phyloP scores from a whole-genome alignment of 1,139 yeast genomes.

The Debaryomyces subglobosus region DNA sequence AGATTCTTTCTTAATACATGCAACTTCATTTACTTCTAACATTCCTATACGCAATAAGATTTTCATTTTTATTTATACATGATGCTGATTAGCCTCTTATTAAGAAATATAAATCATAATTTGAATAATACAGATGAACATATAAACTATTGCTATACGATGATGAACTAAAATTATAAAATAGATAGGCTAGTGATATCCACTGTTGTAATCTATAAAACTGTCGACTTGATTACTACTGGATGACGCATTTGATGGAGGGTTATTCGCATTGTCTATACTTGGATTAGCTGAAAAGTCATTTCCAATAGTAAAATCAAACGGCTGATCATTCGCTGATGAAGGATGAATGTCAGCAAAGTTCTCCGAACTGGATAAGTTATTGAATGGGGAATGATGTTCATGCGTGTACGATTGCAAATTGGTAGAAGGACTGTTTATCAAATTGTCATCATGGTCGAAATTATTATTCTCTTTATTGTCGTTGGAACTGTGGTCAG shows the following conservation, averaged over 20 bases:
- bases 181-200: conserved; percentile 14
- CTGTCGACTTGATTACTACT: conserved; percentile 24
- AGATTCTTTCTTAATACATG: no score
- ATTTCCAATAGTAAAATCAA: conserved; percentile 1
- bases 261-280: conserved; percentile 10
- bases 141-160: not conserved
- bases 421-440: conserved; percentile 23
- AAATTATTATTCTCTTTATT: conserved; percentile 6
- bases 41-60: no score
- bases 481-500: conserved; percentile 8
- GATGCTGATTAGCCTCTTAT: not conserved
- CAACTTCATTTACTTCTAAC: no score
- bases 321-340: conserved; percentile 1
- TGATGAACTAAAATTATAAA: not conserved
- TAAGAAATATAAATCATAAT: not conserved
- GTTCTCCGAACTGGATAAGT: conserved; percentile 1
- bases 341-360: conserved; percentile 6
- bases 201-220: conserved; percentile 30
- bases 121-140: not conserved
- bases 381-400: conserved; percentile 12
- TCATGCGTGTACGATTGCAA: conserved; percentile 20
- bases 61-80: not conserved
- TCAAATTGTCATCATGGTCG: conserved; percentile 13
- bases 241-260: conserved; percentile 12
- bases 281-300: conserved; percentile 10